phyloP scores from a whole-genome alignment of 73 alveolate genomes.

The Symbiodinium natans region DNA sequence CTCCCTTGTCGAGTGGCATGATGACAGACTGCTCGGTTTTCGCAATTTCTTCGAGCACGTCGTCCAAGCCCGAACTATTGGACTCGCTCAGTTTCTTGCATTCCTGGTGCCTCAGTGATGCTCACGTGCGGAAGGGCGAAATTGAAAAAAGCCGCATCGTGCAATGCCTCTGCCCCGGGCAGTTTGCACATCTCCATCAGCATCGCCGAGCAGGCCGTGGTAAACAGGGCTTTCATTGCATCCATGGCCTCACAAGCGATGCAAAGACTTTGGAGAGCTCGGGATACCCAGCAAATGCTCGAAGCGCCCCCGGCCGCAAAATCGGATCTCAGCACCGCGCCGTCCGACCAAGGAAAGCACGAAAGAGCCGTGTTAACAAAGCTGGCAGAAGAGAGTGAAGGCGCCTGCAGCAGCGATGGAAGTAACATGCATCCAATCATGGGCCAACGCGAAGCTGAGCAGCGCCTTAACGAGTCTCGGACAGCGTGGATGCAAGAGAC shows the following conservation, averaged over 20 bases:
- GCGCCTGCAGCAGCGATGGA: conserved; percentile 16
- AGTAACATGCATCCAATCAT: too few species aligned
- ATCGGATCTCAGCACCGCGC: not conserved
- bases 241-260: conserved; percentile 94
- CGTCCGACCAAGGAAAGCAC: conserved; percentile 82
- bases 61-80: conserved; percentile 76
- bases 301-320: too few species aligned
- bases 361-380: conserved; percentile 68
- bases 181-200: conserved; percentile 77
- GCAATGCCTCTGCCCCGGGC: not conserved
- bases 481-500: conserved; percentile 83
- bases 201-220: conserved; percentile 69
- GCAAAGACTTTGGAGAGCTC: too few species aligned
- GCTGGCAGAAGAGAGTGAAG: conserved; percentile 84
- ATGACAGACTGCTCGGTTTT: conserved; percentile 79
- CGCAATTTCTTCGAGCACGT: conserved; percentile 87
- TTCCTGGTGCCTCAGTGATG: conserved; percentile 61
- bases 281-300: too few species aligned
- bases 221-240: conserved; percentile 67
- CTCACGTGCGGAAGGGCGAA: not conserved
- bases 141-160: not conserved
- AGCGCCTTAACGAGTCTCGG: conserved; percentile 58
- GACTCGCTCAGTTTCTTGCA: conserved; percentile 93
- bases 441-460: too few species aligned
- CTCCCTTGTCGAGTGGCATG: conserved; percentile 56